Percentiles rank a stretch among this genome's conserved stretches.
These are phyloP conservation scores for Penicillium malachiteum DNA, from an alignment of 495 filamentous ascomycete species.

Conservation along the genomic window DNA sequence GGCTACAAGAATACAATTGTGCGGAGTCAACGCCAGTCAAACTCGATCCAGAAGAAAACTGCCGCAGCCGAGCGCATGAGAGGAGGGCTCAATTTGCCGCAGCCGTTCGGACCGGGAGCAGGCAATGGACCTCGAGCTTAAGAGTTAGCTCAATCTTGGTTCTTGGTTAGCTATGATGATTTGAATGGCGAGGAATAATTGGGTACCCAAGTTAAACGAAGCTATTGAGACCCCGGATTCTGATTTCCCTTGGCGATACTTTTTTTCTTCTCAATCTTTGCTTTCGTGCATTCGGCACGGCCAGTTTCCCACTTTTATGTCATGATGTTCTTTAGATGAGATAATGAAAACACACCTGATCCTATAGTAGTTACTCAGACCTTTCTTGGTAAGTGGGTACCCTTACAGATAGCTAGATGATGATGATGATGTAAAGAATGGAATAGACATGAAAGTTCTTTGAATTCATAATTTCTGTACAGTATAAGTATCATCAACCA, in stretches of 20 bases:
- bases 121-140: too few species aligned
- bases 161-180: too few species aligned
- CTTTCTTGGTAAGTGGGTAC: too few species aligned
- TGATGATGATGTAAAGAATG: background rate
- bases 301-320: background rate
- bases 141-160: too few species aligned
- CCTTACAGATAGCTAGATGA: too few species aligned
- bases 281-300: background rate
- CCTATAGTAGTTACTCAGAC: background rate
- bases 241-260: background rate
- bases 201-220: too few species aligned
- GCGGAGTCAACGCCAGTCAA: conserved; percentile 45
- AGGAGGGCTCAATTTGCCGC: conserved; percentile 10
- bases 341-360: conserved; percentile 16
- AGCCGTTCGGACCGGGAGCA: too few species aligned
- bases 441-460: conserved; percentile 1
- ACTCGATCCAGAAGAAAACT: conserved; percentile 26
- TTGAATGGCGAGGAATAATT: too few species aligned
- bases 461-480: conserved; percentile 18
- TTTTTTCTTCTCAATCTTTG: background rate
- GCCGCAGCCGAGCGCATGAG: conserved; percentile 24
- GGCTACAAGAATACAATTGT: conserved; percentile 71
- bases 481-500: conserved; percentile 10
- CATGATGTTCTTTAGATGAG: conserved; percentile 12
- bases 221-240: too few species aligned